These are phyloP conservation scores for Cenchrus americanus DNA, from an alignment of 176 grass and related monocot genomes.

Conservation along the genomic window DNA sequence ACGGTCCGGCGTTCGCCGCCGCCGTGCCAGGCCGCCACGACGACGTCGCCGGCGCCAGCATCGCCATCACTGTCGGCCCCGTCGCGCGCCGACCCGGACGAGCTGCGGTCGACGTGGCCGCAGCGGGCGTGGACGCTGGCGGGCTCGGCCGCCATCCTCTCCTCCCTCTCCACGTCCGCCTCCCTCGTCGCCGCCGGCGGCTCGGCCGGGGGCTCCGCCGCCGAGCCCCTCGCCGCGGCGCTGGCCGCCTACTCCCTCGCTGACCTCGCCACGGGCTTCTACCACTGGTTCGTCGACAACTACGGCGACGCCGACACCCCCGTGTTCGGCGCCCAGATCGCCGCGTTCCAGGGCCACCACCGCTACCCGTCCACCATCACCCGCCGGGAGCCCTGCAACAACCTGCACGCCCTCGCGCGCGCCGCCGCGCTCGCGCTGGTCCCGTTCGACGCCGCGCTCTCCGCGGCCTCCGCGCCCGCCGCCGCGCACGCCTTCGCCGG, in stretches of 20 bases:
- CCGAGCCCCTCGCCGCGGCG: constrained; percentile 38
- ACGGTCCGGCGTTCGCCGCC: constrained; percentile 5
- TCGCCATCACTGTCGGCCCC: not conserved
- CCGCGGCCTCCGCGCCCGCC: constrained; percentile 17
- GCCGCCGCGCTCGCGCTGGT: constrained; percentile 43
- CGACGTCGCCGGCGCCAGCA: not conserved
- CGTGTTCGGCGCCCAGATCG: constrained; percentile 69
- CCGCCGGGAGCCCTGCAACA: constrained; percentile 66
- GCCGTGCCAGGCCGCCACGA: constrained; percentile 48
- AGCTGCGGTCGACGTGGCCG: constrained; percentile 78
- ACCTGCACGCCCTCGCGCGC: constrained; percentile 73
- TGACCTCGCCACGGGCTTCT: constrained; percentile 79
- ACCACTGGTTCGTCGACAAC: constrained; percentile 95
- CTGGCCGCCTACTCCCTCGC: constrained; percentile 66
- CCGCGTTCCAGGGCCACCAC: constrained; percentile 94
- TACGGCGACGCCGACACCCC: constrained; percentile 78
- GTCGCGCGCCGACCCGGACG: constrained; percentile 40
- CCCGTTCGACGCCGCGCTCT: constrained; percentile 19
- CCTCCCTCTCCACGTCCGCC: constrained; percentile 62
- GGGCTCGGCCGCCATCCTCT: constrained; percentile 65
- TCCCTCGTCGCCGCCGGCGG: constrained; percentile 32
- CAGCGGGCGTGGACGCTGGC: constrained; percentile 75
- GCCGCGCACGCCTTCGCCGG: constrained; percentile 65
- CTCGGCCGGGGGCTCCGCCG: not conserved
- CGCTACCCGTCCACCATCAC: constrained; percentile 72